Evolutionary conservation across 164 flowering plant species (phyloP).

Genomic region (Cinnamomum chago): DNA sequence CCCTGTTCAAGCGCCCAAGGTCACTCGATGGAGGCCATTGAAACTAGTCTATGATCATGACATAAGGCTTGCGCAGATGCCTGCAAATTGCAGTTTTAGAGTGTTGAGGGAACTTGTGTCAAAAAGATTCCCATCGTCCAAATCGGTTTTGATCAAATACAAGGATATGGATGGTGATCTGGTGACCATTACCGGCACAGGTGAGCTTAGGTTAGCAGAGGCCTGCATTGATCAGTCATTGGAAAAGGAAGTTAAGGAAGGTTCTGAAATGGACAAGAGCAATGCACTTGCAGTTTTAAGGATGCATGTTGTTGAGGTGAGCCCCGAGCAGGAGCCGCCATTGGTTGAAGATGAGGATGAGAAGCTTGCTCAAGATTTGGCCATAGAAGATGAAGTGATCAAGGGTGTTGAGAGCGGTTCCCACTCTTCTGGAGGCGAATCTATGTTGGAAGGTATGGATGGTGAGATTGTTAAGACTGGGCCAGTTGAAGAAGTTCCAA

Average conservation of each 20-base stretch:
- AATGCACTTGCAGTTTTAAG: conserved; percentile 54
- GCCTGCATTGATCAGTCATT: conserved; percentile 41
- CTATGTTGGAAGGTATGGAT: conserved; percentile 44
- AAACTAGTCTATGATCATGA: conserved; percentile 97
- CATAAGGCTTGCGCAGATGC: conserved; percentile 90
- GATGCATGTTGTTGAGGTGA: conserved; percentile 87
- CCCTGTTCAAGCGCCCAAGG: conserved; percentile 18
- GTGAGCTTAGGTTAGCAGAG: conserved; percentile 87
- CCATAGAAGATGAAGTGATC: conserved; percentile 34
- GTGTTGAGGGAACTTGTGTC: conserved; percentile 73
- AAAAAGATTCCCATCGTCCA: conserved; percentile 75
- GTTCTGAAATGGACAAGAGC: conserved; percentile 43
- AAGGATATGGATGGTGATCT: conserved; percentile 92
- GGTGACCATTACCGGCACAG: conserved; percentile 79
- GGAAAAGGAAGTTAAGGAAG: conserved; percentile 16
- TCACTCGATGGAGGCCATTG: conserved; percentile 61
- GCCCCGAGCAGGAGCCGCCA: conserved; percentile 90
- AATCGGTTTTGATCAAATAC: conserved; percentile 82
- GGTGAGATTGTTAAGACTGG: conserved; percentile 28
- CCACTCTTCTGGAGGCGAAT: conserved; percentile 49
- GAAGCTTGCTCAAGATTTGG: conserved; percentile 29
- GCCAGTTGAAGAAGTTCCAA: conserved; percentile 37
- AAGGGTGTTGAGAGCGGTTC: conserved; percentile 65
- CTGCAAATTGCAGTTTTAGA: conserved; percentile 67
- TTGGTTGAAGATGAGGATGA: conserved; percentile 64